Conservation (phyloP, 805 yeast genomes). For the Tetrapisispora pingtungensis region DNA sequence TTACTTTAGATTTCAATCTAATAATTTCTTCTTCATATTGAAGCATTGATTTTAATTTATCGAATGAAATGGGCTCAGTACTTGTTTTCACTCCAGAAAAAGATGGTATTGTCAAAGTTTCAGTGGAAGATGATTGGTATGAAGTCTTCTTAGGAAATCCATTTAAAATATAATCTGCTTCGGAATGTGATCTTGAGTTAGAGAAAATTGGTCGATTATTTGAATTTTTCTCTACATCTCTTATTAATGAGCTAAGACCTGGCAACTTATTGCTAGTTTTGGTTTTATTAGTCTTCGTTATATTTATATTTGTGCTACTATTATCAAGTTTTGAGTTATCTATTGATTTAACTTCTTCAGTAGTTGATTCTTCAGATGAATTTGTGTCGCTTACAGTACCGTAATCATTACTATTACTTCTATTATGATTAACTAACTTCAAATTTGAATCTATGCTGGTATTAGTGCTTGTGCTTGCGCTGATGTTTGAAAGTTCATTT, state of each 20-base stretch:
- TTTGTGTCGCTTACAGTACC: background rate
- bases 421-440: background rate
- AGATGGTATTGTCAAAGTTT: too few relatives aligned
- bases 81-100: too few relatives aligned
- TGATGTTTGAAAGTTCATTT: too few relatives aligned
- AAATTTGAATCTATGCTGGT: too few relatives aligned
- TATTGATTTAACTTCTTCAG: background rate
- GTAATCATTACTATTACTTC: background rate
- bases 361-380: background rate
- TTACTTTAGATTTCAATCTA: slow-evolving; percentile 60
- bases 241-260: background rate
- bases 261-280: background rate
- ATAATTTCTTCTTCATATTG: slow-evolving; percentile 25
- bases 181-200: background rate
- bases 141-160: background rate
- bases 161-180: background rate
- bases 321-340: background rate
- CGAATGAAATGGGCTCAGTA: background rate
- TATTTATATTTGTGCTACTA: background rate
- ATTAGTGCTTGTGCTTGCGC: too few relatives aligned
- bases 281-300: background rate
- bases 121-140: background rate
- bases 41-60: background rate
- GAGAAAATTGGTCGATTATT: background rate
- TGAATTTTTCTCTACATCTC: background rate